Base-by-base conservation (phyloP, 2,329 filamentous ascomycete species). In the Aspergillus chevalieri region DNA sequence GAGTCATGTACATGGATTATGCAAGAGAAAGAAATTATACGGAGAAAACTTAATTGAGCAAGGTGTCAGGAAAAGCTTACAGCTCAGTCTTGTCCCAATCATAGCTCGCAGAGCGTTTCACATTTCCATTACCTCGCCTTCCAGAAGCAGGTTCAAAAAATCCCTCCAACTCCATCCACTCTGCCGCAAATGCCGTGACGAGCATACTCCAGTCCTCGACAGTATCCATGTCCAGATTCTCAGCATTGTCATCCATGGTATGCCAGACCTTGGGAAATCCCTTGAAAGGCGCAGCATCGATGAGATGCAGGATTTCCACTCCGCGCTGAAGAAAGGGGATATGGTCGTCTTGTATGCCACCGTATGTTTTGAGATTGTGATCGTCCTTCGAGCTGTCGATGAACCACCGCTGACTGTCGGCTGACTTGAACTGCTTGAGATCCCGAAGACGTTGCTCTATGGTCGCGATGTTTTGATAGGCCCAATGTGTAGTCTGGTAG, bases 401-500 rank as follows among this genome's bases (percentile, higher is more conserved):
- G 4, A 96, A 73, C 64, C 95, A 95, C n/a, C 53, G 41, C 49
- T 57, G 52, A 14, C 44, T 45, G 2, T 64, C 51, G 38, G 78
- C 76, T 6, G 85, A 84, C 63, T 87, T 84, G 53, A 92, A 80
- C 30, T 86, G 70, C 1, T 75, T 74, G 1, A 91, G 73, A 8
- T 76, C 71, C 30, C 90, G 83, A 65, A 96, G 76, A 22, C 90
- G 84, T 46, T 75, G 70, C 71, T 97, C 92, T 14, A 94, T 72
- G 2, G 73, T 71, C 1, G 88, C 85, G 75, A 97, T 81, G 51
- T 80, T 79, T 57, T 81, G 76, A 68, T 97, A 97, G 1, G 91
- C 90, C 92, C 92, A 96, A 66, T 97, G 92, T 0, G 92, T 96
- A 1, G 85, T 86, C 51, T 84, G 78, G 66, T 94, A 96, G 72